phyloP scores from a whole-genome alignment of 371 early-diverging fungal genomes.

The Cokeromyces recurvatus region DNA sequence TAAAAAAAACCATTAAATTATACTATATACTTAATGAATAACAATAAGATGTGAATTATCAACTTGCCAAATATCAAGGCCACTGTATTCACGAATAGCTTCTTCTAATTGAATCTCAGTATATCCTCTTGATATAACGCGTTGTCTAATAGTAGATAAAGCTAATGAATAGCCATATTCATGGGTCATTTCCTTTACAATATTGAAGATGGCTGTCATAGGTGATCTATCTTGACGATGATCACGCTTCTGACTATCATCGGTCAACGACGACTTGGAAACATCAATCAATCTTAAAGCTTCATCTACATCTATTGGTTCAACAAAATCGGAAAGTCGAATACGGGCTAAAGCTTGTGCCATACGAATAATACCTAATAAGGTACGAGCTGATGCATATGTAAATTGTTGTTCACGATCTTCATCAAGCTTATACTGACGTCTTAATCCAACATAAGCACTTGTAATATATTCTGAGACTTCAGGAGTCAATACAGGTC shows the following conservation, averaged over 20 bases:
- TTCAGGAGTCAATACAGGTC: slow-evolving; percentile 68
- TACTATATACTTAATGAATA: slow-evolving; percentile 38
- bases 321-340: slow-evolving; percentile 77
- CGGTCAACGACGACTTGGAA: slow-evolving; percentile 62
- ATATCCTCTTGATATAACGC: slow-evolving; percentile 73
- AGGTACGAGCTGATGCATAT: slow-evolving; percentile 74
- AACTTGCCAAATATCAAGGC: slow-evolving; percentile 73
- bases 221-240: slow-evolving; percentile 38
- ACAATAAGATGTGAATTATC: slow-evolving; percentile 60
- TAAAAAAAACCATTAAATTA: not conserved
- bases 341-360: slow-evolving; percentile 89
- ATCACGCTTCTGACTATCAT: slow-evolving; percentile 39
- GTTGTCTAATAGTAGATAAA: slow-evolving; percentile 57
- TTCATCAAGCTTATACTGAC: slow-evolving; percentile 66
- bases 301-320: slow-evolving; percentile 89
- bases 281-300: slow-evolving; percentile 91
- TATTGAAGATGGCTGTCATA: slow-evolving; percentile 59
- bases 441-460: slow-evolving; percentile 81
- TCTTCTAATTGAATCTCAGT: slow-evolving; percentile 70
- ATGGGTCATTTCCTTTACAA: slow-evolving; percentile 43
- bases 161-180: slow-evolving; percentile 21
- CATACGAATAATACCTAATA: slow-evolving; percentile 91
- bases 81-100: slow-evolving; percentile 66
- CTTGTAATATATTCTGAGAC: slow-evolving; percentile 87
- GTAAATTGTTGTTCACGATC: slow-evolving; percentile 56